Conservation (phyloP, 371 early-diverging fungal species). For the Zancudomyces culisetae region DNA sequence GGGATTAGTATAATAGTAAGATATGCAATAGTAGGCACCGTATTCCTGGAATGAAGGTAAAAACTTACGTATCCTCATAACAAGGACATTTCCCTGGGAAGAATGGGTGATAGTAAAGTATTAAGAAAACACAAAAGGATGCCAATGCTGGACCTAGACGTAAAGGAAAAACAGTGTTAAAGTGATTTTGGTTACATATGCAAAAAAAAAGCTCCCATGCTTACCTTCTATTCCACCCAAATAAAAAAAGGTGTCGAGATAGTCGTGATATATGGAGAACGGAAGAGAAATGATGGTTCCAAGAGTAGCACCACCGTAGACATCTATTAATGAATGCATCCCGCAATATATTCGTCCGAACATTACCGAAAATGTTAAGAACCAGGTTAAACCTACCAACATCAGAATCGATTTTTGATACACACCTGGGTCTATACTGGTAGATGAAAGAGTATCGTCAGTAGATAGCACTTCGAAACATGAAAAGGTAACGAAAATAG, state of each 20-base stretch:
- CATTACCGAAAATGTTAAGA: slow-evolving; percentile 7
- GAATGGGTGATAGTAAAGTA: slow-evolving; percentile 2
- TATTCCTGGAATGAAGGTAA: no score
- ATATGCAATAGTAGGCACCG: no score
- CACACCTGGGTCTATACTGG: slow-evolving; percentile 7
- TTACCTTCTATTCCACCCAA: not conserved
- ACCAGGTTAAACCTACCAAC: slow-evolving; percentile 8
- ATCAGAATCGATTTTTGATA: not conserved
- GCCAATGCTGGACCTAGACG: not conserved
- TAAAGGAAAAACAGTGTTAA: not conserved
- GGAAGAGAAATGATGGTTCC: slow-evolving; percentile 12
- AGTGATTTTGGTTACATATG: not conserved
- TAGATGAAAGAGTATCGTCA: slow-evolving; percentile 8
- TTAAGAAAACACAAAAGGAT: not conserved
- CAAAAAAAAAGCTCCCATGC: no score
- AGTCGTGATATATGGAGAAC: slow-evolving; percentile 8
- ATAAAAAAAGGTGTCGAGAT: slow-evolving; percentile 7
- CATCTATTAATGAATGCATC: slow-evolving; percentile 23
- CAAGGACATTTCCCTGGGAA: slow-evolving; percentile 1
- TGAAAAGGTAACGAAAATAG: slow-evolving; percentile 15
- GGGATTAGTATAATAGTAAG: no score
- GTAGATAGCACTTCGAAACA: no score
- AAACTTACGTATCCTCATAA: slow-evolving; percentile 3
- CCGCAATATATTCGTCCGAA: slow-evolving; percentile 25
- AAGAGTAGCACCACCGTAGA: slow-evolving; percentile 16